Base-by-base conservation (phyloP, 1,139 yeast genomes). In the Blastobotrys malaysiensis region DNA sequence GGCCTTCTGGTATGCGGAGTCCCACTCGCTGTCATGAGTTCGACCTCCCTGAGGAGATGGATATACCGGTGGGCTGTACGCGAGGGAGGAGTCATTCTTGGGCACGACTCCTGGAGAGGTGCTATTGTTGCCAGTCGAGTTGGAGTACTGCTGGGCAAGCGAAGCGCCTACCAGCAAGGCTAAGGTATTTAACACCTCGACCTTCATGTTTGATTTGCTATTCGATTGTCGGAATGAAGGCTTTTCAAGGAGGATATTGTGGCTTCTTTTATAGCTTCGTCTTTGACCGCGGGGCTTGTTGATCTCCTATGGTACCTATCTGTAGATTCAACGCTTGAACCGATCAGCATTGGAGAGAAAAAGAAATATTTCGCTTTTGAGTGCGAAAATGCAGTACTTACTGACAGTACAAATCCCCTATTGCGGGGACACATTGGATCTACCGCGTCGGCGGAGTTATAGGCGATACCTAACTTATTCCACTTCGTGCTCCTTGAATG, bases 1-100 rank as follows among this genome's bases (percentile, higher is more conserved):
- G 1, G 86, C 86, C 55, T 77, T 77, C 20, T 74, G 77, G 62
- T 76, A 82, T 1, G 86, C 86, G 13, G 71, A 74, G 58, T 75
- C 80, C 87, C 87, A 83, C 20, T 75, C 74, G 49, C 71, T 69
- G 48, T 63, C 64, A 9, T 55, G 55, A 7, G 61, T 39, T 26
- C 68, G 55, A 3, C 66, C 66, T 3, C 65, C 65, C 49, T 56
- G 59, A 1, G 62, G 56, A 3, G 57, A 47, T 18, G 65, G 65
- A 49, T 59, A 62, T 39, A 54, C 61, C 1, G 60, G 61, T 46
- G 65, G 65, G 24, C 58, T 54, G 20, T 39, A 48, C 11, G 39
- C 39, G 4, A 31, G 16, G 39, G 39, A n/a, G 3, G 39, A 31
- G 7, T 31, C 39, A 7, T 31, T n/a, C 4, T 13, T 31, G 3